A percentile compares a stretch with the other conserved stretches of the same genome.
These are phyloP conservation scores for Paramyrothecium roridum DNA, from an alignment of 2,329 filamentous ascomycete species.

Conservation along the genomic window DNA sequence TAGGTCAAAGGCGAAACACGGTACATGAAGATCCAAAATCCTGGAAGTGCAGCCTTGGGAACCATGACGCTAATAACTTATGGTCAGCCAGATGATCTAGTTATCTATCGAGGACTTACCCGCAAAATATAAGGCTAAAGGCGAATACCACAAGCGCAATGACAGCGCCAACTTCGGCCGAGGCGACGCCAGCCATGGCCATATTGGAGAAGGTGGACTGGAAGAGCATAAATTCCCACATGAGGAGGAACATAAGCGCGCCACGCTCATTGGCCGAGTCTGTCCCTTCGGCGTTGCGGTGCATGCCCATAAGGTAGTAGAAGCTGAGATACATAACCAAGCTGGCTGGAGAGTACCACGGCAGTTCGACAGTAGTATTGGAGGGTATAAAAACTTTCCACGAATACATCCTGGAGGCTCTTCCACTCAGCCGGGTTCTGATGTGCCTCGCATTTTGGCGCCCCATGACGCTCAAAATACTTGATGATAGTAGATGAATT, in stretches of 20 bases:
- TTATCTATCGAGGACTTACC: slow-evolving; percentile 52
- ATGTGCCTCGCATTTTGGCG: slow-evolving; percentile 42
- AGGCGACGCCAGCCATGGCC: slow-evolving; percentile 59
- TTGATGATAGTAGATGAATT: background rate
- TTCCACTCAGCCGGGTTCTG: slow-evolving; percentile 64
- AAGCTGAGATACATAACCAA: slow-evolving; percentile 59
- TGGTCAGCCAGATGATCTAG: slow-evolving; percentile 61
- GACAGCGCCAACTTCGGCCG: slow-evolving; percentile 60
- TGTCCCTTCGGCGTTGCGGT: slow-evolving; percentile 51
- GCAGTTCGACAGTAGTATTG: slow-evolving; percentile 10
- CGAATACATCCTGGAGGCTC: slow-evolving; percentile 61
- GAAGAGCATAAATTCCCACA: slow-evolving; percentile 62
- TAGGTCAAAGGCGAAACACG: slow-evolving; percentile 10
- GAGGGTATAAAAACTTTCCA: slow-evolving; percentile 64
- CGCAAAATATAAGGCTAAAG: slow-evolving; percentile 55
- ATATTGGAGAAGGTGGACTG: slow-evolving; percentile 62
- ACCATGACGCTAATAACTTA: slow-evolving; percentile 57
- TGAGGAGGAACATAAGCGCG: slow-evolving; percentile 61
- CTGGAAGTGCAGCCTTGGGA: slow-evolving; percentile 30
- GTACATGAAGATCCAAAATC: slow-evolving; percentile 16
- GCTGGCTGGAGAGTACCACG: slow-evolving; percentile 9
- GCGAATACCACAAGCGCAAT: slow-evolving; percentile 62
- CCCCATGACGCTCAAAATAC: slow-evolving; percentile 45
- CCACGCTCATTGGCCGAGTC: slow-evolving; percentile 45
- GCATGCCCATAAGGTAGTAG: slow-evolving; percentile 65